Base-by-base conservation (phyloP, 768 basidiomycete genomes). In the Lactarius akahatsu region DNA sequence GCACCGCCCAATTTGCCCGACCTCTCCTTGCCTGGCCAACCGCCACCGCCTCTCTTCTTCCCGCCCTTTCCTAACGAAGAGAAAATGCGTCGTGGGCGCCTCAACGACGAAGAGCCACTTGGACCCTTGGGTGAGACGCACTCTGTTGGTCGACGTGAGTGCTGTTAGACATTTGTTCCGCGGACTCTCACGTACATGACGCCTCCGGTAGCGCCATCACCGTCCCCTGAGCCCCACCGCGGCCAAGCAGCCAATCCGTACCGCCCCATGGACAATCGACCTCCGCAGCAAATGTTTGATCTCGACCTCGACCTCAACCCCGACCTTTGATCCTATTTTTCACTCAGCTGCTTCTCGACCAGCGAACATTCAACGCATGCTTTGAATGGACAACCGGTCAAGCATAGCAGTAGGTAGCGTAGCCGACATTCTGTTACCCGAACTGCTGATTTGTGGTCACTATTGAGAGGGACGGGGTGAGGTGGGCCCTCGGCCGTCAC, bases 51-150 rank as follows among this genome's bases (percentile, higher is more conserved):
- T 20, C 73, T 91, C 50, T 93, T 94, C 81, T 92, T 93, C 78
- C 92, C 92, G 43, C 93, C 93, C 13, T 94, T 93, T 75, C 92
- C 92, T 0, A 93, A 92, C 73, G 92, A 93, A 77, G 92, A 93
- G 75, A 94, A 92, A 77, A 92, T 94, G 90, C 86, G 91, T 60
- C 83, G 87, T 30, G 92, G 92, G 1, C 83, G 83, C 64, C 83
- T 93, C 76, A 92, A 90, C 73, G 86, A 86, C 23, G 91, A 92
- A 75, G 89, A 87, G 32, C 92, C 91, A 0, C 81, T 93, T 64
- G 92, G 89, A 6, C 76, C 85, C 54, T 81, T 90, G 57, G 92
- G 90, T 45, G 92, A 94, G 78, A 91, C 87, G 9, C 90, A 92
- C 74, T 86, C 87, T 26, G 89, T 93, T 66, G 92, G 91, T 60